Percentiles rank a stretch among this genome's conserved stretches.
Evolutionary conservation across 495 filamentous ascomycete genomes (phyloP).

Genomic region (Penicillium ucsense): DNA sequence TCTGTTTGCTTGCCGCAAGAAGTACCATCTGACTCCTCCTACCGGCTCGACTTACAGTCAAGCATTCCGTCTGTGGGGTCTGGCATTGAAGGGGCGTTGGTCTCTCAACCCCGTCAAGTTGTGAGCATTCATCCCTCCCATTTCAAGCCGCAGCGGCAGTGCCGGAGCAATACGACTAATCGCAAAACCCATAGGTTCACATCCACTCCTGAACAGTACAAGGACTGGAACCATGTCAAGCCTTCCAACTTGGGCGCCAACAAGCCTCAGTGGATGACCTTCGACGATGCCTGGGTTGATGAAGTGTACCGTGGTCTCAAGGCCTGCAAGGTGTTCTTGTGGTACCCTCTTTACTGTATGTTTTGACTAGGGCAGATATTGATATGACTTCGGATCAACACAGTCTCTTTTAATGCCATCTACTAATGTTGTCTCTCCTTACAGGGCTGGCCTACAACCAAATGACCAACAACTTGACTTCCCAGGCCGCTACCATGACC

Average conservation of each 20-base stretch:
- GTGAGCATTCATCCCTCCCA: conserved; percentile 3
- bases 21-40: conserved; percentile 49
- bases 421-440: neutral
- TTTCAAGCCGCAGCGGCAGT: no score
- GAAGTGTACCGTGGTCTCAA: conserved; percentile 58
- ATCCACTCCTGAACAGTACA: conserved; percentile 31
- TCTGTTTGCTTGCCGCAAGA: conserved; percentile 49
- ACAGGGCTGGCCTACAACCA: conserved; percentile 48
- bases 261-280: conserved; percentile 53
- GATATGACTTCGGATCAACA: neutral
- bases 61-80: conserved; percentile 41
- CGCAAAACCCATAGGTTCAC: conserved; percentile 23
- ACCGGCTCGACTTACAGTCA: conserved; percentile 54
- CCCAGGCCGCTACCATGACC: conserved; percentile 62
- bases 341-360: conserved; percentile 58
- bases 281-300: conserved; percentile 67
- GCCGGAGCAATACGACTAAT: neutral
- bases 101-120: conserved; percentile 39
- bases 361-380: neutral
- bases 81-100: conserved; percentile 58
- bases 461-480: conserved; percentile 61
- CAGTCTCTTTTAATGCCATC: no score
- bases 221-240: conserved; percentile 57
- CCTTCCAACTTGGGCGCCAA: conserved; percentile 42
- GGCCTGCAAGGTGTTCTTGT: conserved; percentile 59